A percentile compares a stretch with the other conserved stretches of the same genome.
Evolutionary conservation across 2,329 filamentous ascomycete genomes (phyloP).

Genomic region (Talaromyces albobiverticillius): DNA sequence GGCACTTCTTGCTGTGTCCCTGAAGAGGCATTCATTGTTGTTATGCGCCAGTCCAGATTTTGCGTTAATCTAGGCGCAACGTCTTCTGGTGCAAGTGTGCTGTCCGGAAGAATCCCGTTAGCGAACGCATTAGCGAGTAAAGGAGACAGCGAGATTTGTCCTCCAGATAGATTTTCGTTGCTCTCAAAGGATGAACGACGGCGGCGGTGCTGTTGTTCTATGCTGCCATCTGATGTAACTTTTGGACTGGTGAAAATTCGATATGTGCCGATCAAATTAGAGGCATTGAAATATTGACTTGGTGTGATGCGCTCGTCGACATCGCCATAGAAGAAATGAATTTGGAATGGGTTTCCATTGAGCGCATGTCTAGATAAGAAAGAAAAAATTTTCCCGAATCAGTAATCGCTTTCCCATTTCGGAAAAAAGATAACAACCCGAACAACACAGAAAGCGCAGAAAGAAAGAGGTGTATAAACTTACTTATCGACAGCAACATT

Average conservation of each 20-base stretch:
- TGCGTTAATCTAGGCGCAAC: conserved; percentile 18
- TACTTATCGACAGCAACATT: conserved; percentile 56
- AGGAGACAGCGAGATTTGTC: conserved; percentile 20
- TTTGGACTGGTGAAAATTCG: conserved; percentile 46
- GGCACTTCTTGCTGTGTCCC: conserved; percentile 16
- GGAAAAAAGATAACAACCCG: neutral
- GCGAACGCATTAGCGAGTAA: conserved; percentile 16
- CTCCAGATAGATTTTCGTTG: neutral
- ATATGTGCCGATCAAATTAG: conserved; percentile 61
- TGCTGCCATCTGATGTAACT: neutral
- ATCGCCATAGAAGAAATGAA: conserved; percentile 68
- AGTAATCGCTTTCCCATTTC: conserved; percentile 45
- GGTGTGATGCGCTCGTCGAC: conserved; percentile 26
- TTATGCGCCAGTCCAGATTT: conserved; percentile 22
- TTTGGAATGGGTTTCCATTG: conserved; percentile 56
- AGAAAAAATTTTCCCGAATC: conserved; percentile 1
- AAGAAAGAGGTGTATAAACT: neutral
- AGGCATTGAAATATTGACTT: conserved; percentile 44
- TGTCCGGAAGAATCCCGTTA: conserved; percentile 13
- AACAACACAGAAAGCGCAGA: too few relatives aligned
- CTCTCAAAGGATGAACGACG: neutral
- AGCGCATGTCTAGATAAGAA: conserved; percentile 40
- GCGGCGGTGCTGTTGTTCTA: neutral
- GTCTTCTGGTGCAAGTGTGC: conserved; percentile 9
- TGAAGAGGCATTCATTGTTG: conserved; percentile 1